phyloP scores from a whole-genome alignment of 805 yeast species.

The Schizosaccharomyces osmophilus region DNA sequence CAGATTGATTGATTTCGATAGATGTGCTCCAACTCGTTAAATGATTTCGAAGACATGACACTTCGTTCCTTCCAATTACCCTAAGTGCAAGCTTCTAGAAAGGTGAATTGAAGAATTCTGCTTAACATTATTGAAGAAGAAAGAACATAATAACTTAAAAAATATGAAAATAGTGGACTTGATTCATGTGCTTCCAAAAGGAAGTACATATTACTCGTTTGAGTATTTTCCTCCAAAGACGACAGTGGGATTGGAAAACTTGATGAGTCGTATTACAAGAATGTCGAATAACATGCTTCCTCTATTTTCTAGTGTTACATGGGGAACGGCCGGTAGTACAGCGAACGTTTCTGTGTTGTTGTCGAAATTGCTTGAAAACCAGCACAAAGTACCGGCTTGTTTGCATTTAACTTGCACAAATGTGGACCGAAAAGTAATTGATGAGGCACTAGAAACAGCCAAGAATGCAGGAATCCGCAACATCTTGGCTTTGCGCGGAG shows the following conservation, averaged over 20 bases:
- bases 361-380: constrained; percentile 51
- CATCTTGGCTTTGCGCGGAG: constrained; percentile 83
- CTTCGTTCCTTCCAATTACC: too few relatives aligned
- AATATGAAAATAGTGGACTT: constrained; percentile 18
- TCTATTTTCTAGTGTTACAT: constrained; percentile 71
- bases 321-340: constrained; percentile 98
- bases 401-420: constrained; percentile 92
- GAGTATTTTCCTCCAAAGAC: constrained; percentile 98
- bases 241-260: constrained; percentile 22
- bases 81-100: too few relatives aligned
- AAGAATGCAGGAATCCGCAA: constrained; percentile 59
- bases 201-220: constrained; percentile 49
- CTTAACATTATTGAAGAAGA: too few relatives aligned
- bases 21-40: too few relatives aligned
- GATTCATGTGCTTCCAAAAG: constrained; percentile 23
- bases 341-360: constrained; percentile 64
- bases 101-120: too few relatives aligned
- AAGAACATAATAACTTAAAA: too few relatives aligned
- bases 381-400: constrained; percentile 66
- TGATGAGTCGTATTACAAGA: constrained; percentile 40
- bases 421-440: constrained; percentile 53
- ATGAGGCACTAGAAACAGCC: constrained; percentile 50
- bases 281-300: constrained; percentile 70
- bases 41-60: too few relatives aligned
- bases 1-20: too few relatives aligned